Base-by-base conservation (phyloP, 2,329 filamentous ascomycete genomes). In the Colletotrichum sp. region DNA sequence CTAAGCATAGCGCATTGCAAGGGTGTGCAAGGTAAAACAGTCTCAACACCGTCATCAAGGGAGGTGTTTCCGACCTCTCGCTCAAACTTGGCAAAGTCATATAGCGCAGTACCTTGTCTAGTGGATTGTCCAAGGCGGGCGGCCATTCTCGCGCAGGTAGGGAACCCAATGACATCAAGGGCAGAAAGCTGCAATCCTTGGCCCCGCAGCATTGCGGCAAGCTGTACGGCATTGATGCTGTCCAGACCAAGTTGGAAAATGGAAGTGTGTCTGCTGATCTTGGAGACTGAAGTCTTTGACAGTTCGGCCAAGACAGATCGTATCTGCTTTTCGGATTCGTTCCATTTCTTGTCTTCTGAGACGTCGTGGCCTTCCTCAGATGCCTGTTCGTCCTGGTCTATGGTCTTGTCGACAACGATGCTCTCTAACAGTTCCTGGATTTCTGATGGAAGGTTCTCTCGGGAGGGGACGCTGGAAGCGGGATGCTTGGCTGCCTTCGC, bases 231-330 rank as follows among this genome's bases (percentile, higher is more conserved):
- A 74, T 93, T 96, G 78, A 98, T 97, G 80, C 96, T 98, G 82
- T 98, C 96, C 5, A 98, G 85, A 0, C 96, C 96, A n/a, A 98
- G 89, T 72, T 93, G 92, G 78, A 96, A 98, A 63, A 98, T 95
- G 0, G 94, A 95, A 0, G 91, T 95, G 12, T 88, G 80, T 15
- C 87, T 87, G 5, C 80, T 78, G 61, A 98, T 92, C 0, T 55
- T 47, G 8, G 61, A 58, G 13, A 34, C 13, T 16, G 59, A 54
- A 9, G 29, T 55, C 2, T 57, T 61, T 6, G 73, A 59, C n/a
- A 75, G 66, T 31, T 70, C 59, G 9, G 72, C 61, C 5, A 74
- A 21, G 8, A 73, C 47, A 13, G 58, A 64, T n/a, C 70, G 64
- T 8, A 74, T 69, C 36, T 65, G 69, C 11, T 78, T 64, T 36